Percentiles rank a stretch among this genome's conserved stretches.
Evolutionary conservation across 164 flowering plant species (phyloP).

Genomic region (Magnolia changhungtana): DNA sequence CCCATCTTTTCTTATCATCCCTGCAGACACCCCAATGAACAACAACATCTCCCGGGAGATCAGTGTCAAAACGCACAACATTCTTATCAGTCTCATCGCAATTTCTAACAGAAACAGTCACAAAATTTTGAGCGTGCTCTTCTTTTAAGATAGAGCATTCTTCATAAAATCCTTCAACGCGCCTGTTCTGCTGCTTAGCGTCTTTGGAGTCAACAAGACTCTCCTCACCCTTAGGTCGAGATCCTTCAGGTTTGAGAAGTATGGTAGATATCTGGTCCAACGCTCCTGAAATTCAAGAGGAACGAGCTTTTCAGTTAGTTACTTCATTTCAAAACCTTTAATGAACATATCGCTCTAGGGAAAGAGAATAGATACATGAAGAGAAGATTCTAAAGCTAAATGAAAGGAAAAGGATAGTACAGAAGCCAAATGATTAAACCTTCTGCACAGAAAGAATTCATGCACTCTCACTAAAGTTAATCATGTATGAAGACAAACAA

Average conservation of each 20-base stretch:
- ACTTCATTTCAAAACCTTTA: constrained; percentile 6
- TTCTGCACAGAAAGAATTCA: too few species aligned
- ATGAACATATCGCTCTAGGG: not conserved
- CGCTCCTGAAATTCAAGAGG: constrained; percentile 39
- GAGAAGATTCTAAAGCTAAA: not conserved
- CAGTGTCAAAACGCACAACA: constrained; percentile 67
- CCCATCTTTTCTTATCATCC: constrained; percentile 63
- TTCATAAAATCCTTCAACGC: constrained; percentile 65
- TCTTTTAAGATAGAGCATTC: constrained; percentile 61
- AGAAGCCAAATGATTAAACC: too few species aligned
- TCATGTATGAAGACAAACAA: too few species aligned
- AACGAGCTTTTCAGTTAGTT: constrained; percentile 11
- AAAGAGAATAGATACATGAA: constrained; percentile 2
- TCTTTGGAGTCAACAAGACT: constrained; percentile 28
- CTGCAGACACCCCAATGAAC: constrained; percentile 95
- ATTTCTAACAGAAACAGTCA: constrained; percentile 55
- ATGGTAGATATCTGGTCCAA: constrained; percentile 52
- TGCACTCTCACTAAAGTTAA: too few species aligned
- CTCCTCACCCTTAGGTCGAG: constrained; percentile 29
- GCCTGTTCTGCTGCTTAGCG: constrained; percentile 25
- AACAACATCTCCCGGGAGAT: constrained; percentile 74
- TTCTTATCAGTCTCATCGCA: constrained; percentile 48
- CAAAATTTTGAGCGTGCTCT: constrained; percentile 35
- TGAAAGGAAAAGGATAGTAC: too few species aligned
- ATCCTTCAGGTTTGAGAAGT: constrained; percentile 39